Evolutionary conservation across 805 yeast species (phyloP), one percentile per base, ranked within the genome.

Genomic region (Metschnikowia colocasiae): DNA sequence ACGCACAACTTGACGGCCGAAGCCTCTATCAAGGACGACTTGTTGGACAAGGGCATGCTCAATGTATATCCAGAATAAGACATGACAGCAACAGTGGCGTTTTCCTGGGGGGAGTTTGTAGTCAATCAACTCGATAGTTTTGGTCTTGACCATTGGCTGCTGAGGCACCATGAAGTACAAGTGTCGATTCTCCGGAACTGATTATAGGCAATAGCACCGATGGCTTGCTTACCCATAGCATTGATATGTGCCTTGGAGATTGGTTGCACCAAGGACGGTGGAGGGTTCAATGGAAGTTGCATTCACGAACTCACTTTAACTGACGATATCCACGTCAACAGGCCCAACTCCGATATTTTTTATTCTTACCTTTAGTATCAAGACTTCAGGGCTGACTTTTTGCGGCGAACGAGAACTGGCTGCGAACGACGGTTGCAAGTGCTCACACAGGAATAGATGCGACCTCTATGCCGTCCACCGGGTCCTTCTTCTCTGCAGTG

Each of bases 151-250:
- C 98, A 94, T 88, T 0, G 99, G 99, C 65, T 94, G 98, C 69
- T 94, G 98, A 4, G 99, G 99, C n/a, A 90, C 96, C 96, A 94
- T 87, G 54, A 94, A 75, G 62, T 94, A 94, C 54, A 94, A 1
- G 99, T 94, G 62, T 94, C 99, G 56, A 94, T 92, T 67, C 99
- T 83, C 63, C 89, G 80, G 71, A 94, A 87, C 69, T 94, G 99
- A 67, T 94, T 94, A 65, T 94, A 94, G 9, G 95, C 97, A 68
- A 94, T 94, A 2, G 98, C 98, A 57, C 99, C 99, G 67, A 94
- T 92, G n/a, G 99, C 99, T 73, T 94, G 99, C 70, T 89, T 89
- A 82, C 96, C 96, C 96, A 87, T 87, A 63, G 95, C 96, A 87
- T 68, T 87, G 96, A 69, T 87, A 87, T 4, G 95, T 87, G 68